Percentiles rank a stretch among this genome's conserved stretches.
These are phyloP conservation scores for Neofusicoccum ribis DNA, from an alignment of 2,329 filamentous ascomycete species.

Conservation along the genomic window DNA sequence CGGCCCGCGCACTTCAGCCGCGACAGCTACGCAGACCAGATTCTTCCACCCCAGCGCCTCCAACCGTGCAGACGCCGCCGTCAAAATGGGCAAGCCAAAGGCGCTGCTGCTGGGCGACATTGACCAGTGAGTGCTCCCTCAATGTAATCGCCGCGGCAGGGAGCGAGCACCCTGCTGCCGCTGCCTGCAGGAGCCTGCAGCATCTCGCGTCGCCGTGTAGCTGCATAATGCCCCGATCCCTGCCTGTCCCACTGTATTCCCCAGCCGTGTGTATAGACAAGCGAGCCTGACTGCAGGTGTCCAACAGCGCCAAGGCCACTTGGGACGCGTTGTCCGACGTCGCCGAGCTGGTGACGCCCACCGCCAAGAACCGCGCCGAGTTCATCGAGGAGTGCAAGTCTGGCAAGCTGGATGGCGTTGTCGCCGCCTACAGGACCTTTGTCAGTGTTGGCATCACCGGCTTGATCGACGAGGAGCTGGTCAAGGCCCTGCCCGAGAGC, in stretches of 20 bases:
- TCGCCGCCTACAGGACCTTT: conserved; percentile 72
- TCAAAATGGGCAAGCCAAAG: conserved; percentile 52
- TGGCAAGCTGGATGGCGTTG: conserved; percentile 65
- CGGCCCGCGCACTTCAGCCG: conserved; percentile 5
- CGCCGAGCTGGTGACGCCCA: conserved; percentile 65
- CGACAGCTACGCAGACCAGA: too few species aligned
- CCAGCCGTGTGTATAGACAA: not conserved
- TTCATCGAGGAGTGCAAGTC: conserved; percentile 69
- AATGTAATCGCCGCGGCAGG: not conserved
- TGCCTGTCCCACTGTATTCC: not conserved
- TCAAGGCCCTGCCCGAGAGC: conserved; percentile 48
- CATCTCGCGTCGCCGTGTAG: not conserved
- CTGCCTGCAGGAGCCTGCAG: not conserved
- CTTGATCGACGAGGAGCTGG: conserved; percentile 68
- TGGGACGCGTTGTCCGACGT: conserved; percentile 64
- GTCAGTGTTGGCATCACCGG: conserved; percentile 65
- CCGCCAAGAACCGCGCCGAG: conserved; percentile 61
- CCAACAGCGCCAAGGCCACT: conserved; percentile 60
- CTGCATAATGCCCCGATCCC: conserved; percentile 6
- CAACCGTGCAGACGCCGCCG: not conserved
- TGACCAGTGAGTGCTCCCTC: conserved; percentile 56
- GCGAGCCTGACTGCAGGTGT: not conserved
- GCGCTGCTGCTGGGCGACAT: conserved; percentile 65
- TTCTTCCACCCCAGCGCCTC: not conserved
- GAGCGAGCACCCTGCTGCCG: not conserved